Conservation (phyloP, 768 basidiomycete genomes). For the Xerocomellus dryophilus region DNA sequence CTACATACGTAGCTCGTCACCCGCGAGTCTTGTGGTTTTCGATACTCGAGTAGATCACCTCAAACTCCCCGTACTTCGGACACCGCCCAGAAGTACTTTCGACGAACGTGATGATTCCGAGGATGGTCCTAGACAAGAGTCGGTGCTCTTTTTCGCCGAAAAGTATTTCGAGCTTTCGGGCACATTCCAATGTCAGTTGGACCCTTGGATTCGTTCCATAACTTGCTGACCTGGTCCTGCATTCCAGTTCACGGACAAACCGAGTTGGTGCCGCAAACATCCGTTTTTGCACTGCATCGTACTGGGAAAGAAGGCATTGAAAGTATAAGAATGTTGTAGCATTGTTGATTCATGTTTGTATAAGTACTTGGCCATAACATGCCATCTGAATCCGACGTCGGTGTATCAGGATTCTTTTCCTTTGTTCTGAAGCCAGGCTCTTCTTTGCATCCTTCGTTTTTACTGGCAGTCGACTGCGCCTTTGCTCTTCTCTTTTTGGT, state of each 20-base stretch:
- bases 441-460: conserved; percentile 67
- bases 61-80: conserved; percentile 45
- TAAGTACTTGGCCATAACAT: conserved; percentile 12
- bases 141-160: conserved; percentile 41
- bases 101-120: conserved; percentile 20
- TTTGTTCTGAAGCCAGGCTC: conserved; percentile 72
- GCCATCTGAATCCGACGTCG: conserved; percentile 20
- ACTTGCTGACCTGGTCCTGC: not conserved
- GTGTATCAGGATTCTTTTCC: conserved; percentile 40
- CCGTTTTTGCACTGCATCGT: conserved; percentile 15
- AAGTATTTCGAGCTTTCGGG: conserved; percentile 57
- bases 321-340: not conserved
- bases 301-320: not conserved
- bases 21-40: conserved; percentile 49
- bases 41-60: conserved; percentile 56
- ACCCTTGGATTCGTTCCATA: not conserved
- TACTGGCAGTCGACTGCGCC: conserved; percentile 58
- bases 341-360: conserved; percentile 23
- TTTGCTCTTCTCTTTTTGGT: conserved; percentile 58
- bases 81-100: conserved; percentile 13
- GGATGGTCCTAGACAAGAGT: conserved; percentile 30
- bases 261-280: not conserved
- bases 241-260: conserved; percentile 12
- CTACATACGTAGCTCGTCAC: conserved; percentile 15
- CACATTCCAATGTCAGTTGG: conserved; percentile 43